These are phyloP conservation scores for Leccinum longicurvipes DNA, from an alignment of 768 basidiomycete genomes.

Conservation along the genomic window DNA sequence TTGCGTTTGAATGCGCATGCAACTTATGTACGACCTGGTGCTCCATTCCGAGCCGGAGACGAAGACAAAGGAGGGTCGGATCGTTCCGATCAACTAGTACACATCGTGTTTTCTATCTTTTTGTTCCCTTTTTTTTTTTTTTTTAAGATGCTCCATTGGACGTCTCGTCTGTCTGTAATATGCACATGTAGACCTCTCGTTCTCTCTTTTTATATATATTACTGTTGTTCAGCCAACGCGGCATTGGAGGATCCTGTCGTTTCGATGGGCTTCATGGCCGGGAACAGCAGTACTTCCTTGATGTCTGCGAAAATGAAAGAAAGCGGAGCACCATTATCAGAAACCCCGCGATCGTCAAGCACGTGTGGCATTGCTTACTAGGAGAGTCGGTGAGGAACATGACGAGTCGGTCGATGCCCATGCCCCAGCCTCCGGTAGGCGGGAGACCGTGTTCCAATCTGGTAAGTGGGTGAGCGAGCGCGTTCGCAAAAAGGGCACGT, in stretches of 20 bases:
- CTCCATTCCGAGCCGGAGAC: background rate
- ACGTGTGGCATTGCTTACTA: constrained; percentile 46
- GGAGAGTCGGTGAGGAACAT: constrained; percentile 99
- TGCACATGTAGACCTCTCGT: background rate
- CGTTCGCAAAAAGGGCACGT: background rate
- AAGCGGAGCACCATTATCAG: background rate
- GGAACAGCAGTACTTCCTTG: constrained; percentile 96
- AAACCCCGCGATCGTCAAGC: too few species aligned
- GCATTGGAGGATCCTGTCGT: constrained; percentile 34
- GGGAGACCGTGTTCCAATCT: constrained; percentile 97
- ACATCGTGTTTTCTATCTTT: background rate
- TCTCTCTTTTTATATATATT: background rate
- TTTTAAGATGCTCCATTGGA: background rate
- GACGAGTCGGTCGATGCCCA: constrained; percentile 93
- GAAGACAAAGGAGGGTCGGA: background rate
- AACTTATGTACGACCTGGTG: background rate
- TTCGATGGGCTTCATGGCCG: constrained; percentile 90
- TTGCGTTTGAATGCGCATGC: background rate
- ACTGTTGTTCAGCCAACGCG: constrained; percentile 25
- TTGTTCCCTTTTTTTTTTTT: background rate
- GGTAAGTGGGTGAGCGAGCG: background rate
- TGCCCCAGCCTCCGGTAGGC: constrained; percentile 96
- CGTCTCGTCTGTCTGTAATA: too few species aligned
- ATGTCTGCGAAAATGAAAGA: constrained; percentile 55
- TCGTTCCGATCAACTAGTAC: background rate